Conservation (phyloP, 345 rosid species). For the Gossypium herbaceum region DNA sequence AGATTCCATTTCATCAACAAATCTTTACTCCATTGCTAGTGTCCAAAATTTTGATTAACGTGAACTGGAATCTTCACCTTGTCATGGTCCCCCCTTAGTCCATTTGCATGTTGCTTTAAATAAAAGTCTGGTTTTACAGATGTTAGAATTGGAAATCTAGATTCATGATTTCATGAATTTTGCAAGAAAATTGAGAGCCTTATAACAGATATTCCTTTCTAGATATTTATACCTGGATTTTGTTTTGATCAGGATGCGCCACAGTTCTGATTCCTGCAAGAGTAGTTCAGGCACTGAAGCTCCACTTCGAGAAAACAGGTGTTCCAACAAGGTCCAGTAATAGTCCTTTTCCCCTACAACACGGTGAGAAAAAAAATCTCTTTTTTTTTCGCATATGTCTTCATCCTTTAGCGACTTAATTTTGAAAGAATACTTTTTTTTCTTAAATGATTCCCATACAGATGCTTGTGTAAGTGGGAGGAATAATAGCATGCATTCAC, state of each 20-base stretch:
- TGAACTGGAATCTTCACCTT: slow-evolving; percentile 19
- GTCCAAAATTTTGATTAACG: slow-evolving; percentile 11
- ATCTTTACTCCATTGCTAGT: background rate
- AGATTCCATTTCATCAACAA: slow-evolving; percentile 33
- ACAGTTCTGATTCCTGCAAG: slow-evolving; percentile 79
- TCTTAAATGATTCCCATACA: slow-evolving; percentile 10
- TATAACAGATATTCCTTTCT: no score
- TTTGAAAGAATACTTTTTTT: background rate
- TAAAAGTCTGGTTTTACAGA: background rate
- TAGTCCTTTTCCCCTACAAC: slow-evolving; percentile 33
- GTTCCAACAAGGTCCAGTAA: slow-evolving; percentile 38
- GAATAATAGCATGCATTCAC: slow-evolving; percentile 24
- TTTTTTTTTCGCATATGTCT: background rate
- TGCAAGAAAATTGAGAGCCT: no score
- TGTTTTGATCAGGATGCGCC: slow-evolving; percentile 51
- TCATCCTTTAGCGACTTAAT: background rate
- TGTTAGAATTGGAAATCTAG: no score
- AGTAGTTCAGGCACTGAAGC: slow-evolving; percentile 75
- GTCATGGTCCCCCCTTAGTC: slow-evolving; percentile 15
- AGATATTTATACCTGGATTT: background rate
- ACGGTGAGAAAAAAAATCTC: slow-evolving; percentile 28
- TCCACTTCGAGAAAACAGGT: slow-evolving; percentile 66
- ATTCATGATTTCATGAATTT: no score
- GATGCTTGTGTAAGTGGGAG: slow-evolving; percentile 34
- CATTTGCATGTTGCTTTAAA: slow-evolving; percentile 8